Conservation (phyloP, 139 green algal genomes). For the Chlorella sp. region DNA sequence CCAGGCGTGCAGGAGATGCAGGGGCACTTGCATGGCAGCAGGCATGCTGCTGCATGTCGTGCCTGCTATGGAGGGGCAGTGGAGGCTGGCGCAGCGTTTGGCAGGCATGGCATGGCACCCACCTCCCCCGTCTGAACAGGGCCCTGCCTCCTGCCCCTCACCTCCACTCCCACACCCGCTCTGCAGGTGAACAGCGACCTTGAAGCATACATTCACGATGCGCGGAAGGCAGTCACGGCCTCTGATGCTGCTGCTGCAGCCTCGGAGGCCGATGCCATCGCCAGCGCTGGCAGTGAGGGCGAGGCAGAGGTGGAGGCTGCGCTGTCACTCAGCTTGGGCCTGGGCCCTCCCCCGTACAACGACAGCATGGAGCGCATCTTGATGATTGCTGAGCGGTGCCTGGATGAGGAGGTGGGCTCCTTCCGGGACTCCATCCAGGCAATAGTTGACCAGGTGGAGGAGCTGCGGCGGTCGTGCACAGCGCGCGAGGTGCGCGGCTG, state of each 20-base stretch:
- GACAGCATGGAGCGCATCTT: slow-evolving; percentile 21
- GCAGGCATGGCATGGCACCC: neutral
- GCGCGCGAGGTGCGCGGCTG: slow-evolving; percentile 36
- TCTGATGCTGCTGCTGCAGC: neutral
- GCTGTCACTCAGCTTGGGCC: neutral
- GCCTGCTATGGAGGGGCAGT: neutral
- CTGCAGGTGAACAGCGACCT: slow-evolving; percentile 59
- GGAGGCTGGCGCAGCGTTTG: neutral
- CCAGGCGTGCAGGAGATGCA: neutral
- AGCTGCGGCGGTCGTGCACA: slow-evolving; percentile 50
- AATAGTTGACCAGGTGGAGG: slow-evolving; percentile 74
- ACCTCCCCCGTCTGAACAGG: no score
- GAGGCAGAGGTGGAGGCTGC: neutral
- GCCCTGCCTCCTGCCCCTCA: neutral
- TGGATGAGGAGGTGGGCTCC: slow-evolving; percentile 61
- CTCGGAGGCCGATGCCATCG: neutral
- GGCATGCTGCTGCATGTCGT: neutral
- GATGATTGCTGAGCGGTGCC: slow-evolving; percentile 61
- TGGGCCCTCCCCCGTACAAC: neutral
- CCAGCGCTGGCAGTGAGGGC: neutral
- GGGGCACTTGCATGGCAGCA: neutral
- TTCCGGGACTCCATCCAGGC: slow-evolving; percentile 72
- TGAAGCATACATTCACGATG: slow-evolving; percentile 48
- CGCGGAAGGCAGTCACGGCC: neutral
- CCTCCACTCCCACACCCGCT: neutral